Percentiles rank a stretch among this genome's conserved stretches.
Conservation (phyloP, 1,284 basidiomycete genomes). For the Rhodotorula sp. region DNA sequence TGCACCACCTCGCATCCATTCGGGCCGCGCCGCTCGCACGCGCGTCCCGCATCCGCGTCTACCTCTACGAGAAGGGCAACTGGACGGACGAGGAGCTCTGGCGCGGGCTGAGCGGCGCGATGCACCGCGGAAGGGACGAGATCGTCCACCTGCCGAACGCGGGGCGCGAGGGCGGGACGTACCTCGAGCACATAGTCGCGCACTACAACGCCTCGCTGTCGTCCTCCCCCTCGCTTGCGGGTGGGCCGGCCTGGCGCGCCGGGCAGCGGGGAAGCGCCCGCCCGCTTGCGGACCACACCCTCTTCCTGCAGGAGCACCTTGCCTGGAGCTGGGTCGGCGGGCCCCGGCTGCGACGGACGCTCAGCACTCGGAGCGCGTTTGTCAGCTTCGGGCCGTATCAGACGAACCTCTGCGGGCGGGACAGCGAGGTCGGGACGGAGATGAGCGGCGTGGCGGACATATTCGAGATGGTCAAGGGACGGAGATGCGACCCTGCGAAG, state of each 20-base stretch:
- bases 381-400: conserved; percentile 51
- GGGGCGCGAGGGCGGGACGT: conserved; percentile 51
- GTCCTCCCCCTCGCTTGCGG: neutral
- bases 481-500: neutral
- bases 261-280: neutral
- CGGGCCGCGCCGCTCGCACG: conserved; percentile 11
- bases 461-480: conserved; percentile 1
- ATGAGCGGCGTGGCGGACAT: neutral
- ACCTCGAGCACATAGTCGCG: conserved; percentile 31
- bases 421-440: neutral
- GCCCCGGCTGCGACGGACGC: conserved; percentile 45
- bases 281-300: conserved; percentile 44
- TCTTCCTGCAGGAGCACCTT: conserved; percentile 51
- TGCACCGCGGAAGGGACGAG: conserved; percentile 37
- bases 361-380: conserved; percentile 45
- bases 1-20: conserved; percentile 39
- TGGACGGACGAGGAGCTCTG: conserved; percentile 29
- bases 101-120: conserved; percentile 37
- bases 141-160: conserved; percentile 47
- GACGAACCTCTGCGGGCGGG: conserved; percentile 46
- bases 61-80: conserved; percentile 48
- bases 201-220: neutral
- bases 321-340: conserved; percentile 50
- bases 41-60: conserved; percentile 26
- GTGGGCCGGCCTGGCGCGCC: neutral